Conservation (phyloP, 2,329 filamentous ascomycete genomes). For the Atkinsonella texensis region DNA sequence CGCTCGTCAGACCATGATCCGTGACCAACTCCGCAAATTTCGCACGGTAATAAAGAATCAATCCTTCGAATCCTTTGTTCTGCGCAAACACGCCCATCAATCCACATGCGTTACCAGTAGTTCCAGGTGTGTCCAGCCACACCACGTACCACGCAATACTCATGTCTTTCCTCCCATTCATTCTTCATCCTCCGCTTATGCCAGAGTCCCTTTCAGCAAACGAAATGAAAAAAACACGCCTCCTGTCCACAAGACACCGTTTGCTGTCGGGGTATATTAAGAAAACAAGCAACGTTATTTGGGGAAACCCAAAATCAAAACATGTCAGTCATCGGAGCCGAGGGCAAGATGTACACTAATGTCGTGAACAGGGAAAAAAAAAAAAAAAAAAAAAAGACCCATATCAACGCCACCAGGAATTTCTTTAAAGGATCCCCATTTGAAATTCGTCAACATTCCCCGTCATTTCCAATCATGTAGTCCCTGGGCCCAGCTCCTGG, state of each 20-base stretch:
- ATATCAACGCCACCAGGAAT: not conserved
- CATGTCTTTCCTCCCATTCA: no score
- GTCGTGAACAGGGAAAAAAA: not conserved
- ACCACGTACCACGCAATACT: no score
- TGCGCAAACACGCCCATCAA: no score
- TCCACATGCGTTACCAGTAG: no score
- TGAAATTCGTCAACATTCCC: not conserved
- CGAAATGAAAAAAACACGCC: not conserved
- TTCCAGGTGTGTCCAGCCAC: no score
- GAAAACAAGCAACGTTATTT: not conserved
- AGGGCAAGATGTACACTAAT: not conserved
- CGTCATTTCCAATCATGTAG: not conserved
- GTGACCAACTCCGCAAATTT: no score
- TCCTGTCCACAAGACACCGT: not conserved
- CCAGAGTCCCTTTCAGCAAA: not conserved
- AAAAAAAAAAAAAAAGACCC: no score
- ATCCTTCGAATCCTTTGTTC: no score
- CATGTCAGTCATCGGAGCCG: not conserved
- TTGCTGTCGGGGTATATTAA: conserved; percentile 1
- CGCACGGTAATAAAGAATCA: no score
- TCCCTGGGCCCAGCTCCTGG: not conserved
- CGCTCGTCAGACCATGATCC: no score
- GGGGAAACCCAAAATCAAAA: not conserved
- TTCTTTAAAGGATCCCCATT: not conserved
- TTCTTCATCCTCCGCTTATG: not conserved